phyloP scores from a whole-genome alignment of 305 asterid genomes.

The Fraxinus paxiana region DNA sequence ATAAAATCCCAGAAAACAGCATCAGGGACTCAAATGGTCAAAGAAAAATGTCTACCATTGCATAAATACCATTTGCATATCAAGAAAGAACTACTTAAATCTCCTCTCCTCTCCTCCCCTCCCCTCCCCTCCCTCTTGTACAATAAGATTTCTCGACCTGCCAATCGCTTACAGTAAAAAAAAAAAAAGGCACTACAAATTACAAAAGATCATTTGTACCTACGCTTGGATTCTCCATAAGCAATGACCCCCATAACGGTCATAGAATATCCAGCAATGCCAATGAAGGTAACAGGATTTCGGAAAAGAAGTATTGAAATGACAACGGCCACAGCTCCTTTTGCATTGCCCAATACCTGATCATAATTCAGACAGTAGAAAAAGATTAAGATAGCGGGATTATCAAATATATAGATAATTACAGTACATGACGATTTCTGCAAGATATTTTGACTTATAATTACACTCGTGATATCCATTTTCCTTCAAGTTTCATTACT shows the following conservation, averaged over 20 bases:
- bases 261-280: slow-evolving; percentile 82
- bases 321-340: slow-evolving; percentile 93
- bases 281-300: slow-evolving; percentile 76
- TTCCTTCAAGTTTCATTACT: neutral
- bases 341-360: slow-evolving; percentile 90
- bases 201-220: slow-evolving; percentile 46
- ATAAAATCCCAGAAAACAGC: neutral
- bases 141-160: neutral
- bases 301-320: slow-evolving; percentile 76
- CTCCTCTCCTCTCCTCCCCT: too few relatives aligned
- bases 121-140: neutral
- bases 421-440: neutral
- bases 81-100: neutral
- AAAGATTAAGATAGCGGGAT: slow-evolving; percentile 10
- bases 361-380: neutral
- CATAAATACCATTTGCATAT: neutral
- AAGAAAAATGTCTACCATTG: neutral
- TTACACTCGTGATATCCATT: neutral
- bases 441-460: neutral
- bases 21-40: neutral
- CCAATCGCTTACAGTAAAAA: neutral
- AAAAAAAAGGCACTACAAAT: neutral
- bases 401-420: neutral
- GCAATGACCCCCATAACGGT: slow-evolving; percentile 89
- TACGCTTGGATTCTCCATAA: slow-evolving; percentile 85